Evolutionary conservation across 768 basidiomycete species (phyloP).

Genomic region (Leccinum barrowsii): DNA sequence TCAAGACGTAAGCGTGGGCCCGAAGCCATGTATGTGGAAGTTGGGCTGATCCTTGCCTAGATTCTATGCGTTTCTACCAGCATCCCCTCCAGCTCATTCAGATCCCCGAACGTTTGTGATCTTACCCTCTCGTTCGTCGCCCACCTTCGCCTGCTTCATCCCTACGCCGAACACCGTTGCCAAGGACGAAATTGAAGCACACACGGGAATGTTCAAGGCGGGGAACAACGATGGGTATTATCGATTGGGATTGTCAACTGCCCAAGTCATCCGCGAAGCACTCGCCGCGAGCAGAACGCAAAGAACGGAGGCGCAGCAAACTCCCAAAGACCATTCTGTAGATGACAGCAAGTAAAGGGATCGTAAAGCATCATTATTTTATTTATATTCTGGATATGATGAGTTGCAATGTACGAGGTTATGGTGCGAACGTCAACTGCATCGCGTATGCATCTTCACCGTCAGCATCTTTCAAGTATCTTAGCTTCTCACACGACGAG

Average conservation of each 20-base stretch:
- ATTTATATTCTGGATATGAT: conserved; percentile 6
- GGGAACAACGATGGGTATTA: conserved; percentile 89
- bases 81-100: conserved; percentile 54
- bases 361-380: conserved; percentile 5
- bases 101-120: conserved; percentile 73
- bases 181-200: conserved; percentile 76
- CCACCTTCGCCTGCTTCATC: conserved; percentile 51
- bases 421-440: conserved; percentile 57
- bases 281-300: conserved; percentile 26
- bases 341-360: conserved; percentile 1
- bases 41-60: conserved; percentile 36
- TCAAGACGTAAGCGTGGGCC: conserved; percentile 58
- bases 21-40: neutral
- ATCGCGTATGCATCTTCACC: conserved; percentile 95
- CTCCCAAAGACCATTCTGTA: neutral
- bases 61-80: conserved; percentile 77
- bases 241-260: conserved; percentile 69
- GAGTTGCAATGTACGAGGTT: conserved; percentile 3
- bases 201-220: conserved; percentile 84
- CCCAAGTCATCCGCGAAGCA: conserved; percentile 58
- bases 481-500: conserved; percentile 7
- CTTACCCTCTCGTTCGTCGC: conserved; percentile 54
- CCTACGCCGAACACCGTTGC: conserved; percentile 66
- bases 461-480: conserved; percentile 67
- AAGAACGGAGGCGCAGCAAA: neutral